phyloP scores from a whole-genome alignment of 2,329 filamentous ascomycete genomes.

The Keithomyces neogunnii region DNA sequence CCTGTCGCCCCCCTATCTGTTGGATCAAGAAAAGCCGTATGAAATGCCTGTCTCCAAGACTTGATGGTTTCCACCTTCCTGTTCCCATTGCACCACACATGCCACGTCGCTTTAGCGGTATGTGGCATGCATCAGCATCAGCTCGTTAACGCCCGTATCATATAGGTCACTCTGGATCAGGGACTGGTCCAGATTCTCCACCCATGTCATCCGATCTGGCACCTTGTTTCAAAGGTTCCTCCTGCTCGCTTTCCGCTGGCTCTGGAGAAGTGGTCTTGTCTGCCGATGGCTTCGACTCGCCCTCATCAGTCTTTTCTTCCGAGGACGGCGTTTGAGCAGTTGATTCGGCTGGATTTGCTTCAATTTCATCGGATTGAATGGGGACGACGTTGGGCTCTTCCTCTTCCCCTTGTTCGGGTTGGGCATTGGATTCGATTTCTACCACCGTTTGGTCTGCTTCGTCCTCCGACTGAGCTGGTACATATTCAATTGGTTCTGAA shows the following conservation, averaged over 20 bases:
- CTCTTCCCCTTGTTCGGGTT: background rate
- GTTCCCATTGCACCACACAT: background rate
- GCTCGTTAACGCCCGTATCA: background rate
- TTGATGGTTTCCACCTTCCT: background rate
- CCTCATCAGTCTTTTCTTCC: background rate
- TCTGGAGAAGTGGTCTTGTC: background rate
- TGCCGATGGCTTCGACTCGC: background rate
- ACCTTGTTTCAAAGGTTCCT: background rate
- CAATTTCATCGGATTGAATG: background rate
- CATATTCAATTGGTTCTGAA: slow-evolving; percentile 8
- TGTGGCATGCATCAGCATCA: background rate
- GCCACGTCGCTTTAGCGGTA: background rate
- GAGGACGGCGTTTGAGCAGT: background rate
- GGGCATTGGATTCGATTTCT: slow-evolving; percentile 1
- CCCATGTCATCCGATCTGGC: slow-evolving; percentile 5
- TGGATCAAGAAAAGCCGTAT: background rate
- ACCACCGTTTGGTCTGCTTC: slow-evolving; percentile 5
- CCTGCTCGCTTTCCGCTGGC: background rate
- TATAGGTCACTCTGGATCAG: slow-evolving; percentile 4
- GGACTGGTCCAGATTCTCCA: slow-evolving; percentile 2
- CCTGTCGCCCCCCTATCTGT: background rate
- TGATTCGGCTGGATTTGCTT: background rate
- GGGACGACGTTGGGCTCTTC: background rate
- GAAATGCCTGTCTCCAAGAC: too few relatives aligned
- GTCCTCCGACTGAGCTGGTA: slow-evolving; percentile 1